Evolutionary conservation across 164 flowering plant species (phyloP), one percentile per base, ranked within the genome.

Genomic region (Stephania japonica): DNA sequence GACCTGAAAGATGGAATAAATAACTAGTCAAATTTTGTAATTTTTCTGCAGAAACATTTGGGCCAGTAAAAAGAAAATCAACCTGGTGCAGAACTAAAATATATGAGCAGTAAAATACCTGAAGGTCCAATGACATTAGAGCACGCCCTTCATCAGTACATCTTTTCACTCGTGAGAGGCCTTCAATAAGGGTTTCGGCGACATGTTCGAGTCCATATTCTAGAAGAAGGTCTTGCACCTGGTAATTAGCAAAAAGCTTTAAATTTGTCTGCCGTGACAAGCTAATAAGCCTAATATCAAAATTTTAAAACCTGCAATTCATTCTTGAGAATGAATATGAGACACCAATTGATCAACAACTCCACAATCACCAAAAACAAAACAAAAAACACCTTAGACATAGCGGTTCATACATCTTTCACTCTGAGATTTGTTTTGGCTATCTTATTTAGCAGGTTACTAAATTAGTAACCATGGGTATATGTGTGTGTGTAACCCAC

Each of bases 71-170:
- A 25, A 53, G 32, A 74, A 32, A 26, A 32, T 41, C 23, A n/a
- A 41, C 19, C 26, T 16, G 62, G 21, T 0, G 19, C 23, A 21
- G 64, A 19, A 67, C 70, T 38, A 23, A 14, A 70, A 13, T 65
- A 27, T 6, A 14, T 26, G 12, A 13, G 32, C n/a, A 26, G 38
- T 70, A 73, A 65, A 56, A 38, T 71, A 94, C 98, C 98, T 94
- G 98, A 80, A 91, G 90, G 86, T 93, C 99, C 69, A 93, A 81
- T 42, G 93, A 87, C 99, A 95, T 95, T 25, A 93, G 86, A 75
- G 97, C 99, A 59, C 97, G 87, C 67, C 97, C 98, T 81, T 91
- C 99, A 87, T 93, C 96, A 66, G 95, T 89, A 78, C 99, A 95
- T 77, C 85, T 89, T 82, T 87, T 95, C 70, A 93, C 90, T 67